Conservation (phyloP, 768 basidiomycete genomes). For the Suillus weaverae region DNA sequence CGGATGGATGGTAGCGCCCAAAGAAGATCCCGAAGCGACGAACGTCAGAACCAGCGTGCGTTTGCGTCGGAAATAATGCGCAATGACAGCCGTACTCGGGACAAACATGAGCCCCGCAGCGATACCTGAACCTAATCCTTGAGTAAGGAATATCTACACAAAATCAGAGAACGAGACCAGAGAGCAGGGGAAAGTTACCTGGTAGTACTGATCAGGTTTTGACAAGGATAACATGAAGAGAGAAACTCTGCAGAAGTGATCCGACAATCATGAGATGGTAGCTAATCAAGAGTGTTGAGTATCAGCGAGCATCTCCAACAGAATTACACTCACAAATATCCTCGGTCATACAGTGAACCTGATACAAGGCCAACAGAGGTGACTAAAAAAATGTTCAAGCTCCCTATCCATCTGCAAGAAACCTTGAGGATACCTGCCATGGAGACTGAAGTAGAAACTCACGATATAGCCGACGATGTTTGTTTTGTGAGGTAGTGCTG, state of each 20-base stretch:
- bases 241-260: slow-evolving; percentile 19
- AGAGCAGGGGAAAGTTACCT: slow-evolving; percentile 29
- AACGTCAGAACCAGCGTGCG: slow-evolving; percentile 47
- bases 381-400: slow-evolving; percentile 43
- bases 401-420: slow-evolving; percentile 43
- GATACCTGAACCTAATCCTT: slow-evolving; percentile 49
- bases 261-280: slow-evolving; percentile 16
- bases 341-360: slow-evolving; percentile 51
- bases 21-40: slow-evolving; percentile 38
- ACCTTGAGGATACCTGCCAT: background rate
- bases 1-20: slow-evolving; percentile 26
- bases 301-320: background rate
- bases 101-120: slow-evolving; percentile 47
- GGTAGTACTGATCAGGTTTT: slow-evolving; percentile 42
- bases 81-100: slow-evolving; percentile 43
- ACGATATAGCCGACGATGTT: slow-evolving; percentile 39
- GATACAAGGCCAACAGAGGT: slow-evolving; percentile 39
- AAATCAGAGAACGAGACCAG: background rate
- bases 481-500: slow-evolving; percentile 34
- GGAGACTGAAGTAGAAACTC: slow-evolving; percentile 9
- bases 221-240: slow-evolving; percentile 45
- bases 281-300: background rate
- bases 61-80: slow-evolving; percentile 44
- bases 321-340: slow-evolving; percentile 42
- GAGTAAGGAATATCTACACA: slow-evolving; percentile 45